A percentile compares a stretch with the other conserved stretches of the same genome.
phyloP scores from a whole-genome alignment of 192 early-diverging fungal species.

The Diversispora epigaea region DNA sequence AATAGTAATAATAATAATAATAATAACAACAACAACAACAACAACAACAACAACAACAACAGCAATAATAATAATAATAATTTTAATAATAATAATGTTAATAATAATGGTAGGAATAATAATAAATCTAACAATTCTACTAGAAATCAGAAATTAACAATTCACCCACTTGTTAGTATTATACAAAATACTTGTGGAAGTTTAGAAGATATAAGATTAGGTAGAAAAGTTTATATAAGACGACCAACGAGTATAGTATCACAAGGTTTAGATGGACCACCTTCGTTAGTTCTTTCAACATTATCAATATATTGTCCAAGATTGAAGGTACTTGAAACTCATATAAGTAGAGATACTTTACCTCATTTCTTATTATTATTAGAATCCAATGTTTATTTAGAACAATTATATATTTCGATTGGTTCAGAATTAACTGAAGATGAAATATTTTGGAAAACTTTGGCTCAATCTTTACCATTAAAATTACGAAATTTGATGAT shows the following conservation, averaged over 20 bases:
- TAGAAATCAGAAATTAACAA: background rate
- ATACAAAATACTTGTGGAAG: slow-evolving; percentile 7
- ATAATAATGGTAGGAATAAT: too few species aligned
- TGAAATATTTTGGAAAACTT: slow-evolving; percentile 2
- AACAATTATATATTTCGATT: slow-evolving; percentile 21
- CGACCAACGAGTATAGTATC: background rate
- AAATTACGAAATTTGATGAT: slow-evolving; percentile 12
- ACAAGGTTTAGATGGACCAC: background rate
- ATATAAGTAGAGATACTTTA: slow-evolving; percentile 3
- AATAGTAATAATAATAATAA: background rate
- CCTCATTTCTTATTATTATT: background rate
- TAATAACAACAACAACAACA: background rate
- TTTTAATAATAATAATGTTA: too few species aligned
- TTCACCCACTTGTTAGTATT: background rate
- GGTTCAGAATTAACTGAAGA: slow-evolving; percentile 12
- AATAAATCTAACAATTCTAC: background rate
- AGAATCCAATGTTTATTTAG: background rate
- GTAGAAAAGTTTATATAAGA: slow-evolving; percentile 21
- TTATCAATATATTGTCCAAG: slow-evolving; percentile 2
- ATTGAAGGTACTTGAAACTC: slow-evolving; percentile 1
- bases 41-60: background rate
- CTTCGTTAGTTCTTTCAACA: slow-evolving; percentile 3
- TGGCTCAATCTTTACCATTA: background rate
- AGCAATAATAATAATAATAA: too few species aligned
- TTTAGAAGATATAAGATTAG: slow-evolving; percentile 8